Evolutionary conservation across 2,329 filamentous ascomycete species (phyloP), one percentile per base, ranked within the genome.

Genomic region (Alternaria consortialis): DNA sequence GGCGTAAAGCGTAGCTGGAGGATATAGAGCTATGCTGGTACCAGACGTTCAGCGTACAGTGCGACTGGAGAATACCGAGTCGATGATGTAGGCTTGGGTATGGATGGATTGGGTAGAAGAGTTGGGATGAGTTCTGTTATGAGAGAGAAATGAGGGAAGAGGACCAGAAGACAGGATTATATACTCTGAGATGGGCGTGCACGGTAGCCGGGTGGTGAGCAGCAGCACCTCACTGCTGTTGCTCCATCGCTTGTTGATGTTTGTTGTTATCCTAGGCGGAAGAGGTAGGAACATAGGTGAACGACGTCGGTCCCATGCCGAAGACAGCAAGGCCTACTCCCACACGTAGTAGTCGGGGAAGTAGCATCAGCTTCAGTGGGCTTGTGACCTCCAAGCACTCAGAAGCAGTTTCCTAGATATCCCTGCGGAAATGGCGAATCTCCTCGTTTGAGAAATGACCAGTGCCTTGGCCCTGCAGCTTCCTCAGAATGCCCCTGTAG

Each of bases 391-490:
- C 86, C 87, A 12, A 89, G 72, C 1, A 85, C 70, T 87, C 87
- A 90, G 66, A 89, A 89, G 5, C 84, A 82, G 7, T 77, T 54
- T 81, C 78, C 87, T 87, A 90, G 7, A 85, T 81, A 66, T 90
- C 84, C 1, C 56, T 60, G 46, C 81, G 80, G 36, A 86, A 80
- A 0, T 31, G 50, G 1, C 60, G 64, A 4, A 86, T 81, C 74
- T 90, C 87, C 0, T 84, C 82, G 2, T 74, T 72, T 0, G 80
- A 80, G 65, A 84, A 84, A 0, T 85, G 81, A 0, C 82, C 80
- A 0, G 84, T 84, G 3, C 88, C 87, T 68, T 90, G 88, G 0
- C 84, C 85, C 43, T 87, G 70, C 1, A 90, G 72, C n/a, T 77
- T 84, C 2, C 75, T 70, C 2, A 73, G 70, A 9, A 76, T 78